Evolutionary conservation across 177 flowering plant genomes (phyloP).

Genomic region (Vitis hybrid): DNA sequence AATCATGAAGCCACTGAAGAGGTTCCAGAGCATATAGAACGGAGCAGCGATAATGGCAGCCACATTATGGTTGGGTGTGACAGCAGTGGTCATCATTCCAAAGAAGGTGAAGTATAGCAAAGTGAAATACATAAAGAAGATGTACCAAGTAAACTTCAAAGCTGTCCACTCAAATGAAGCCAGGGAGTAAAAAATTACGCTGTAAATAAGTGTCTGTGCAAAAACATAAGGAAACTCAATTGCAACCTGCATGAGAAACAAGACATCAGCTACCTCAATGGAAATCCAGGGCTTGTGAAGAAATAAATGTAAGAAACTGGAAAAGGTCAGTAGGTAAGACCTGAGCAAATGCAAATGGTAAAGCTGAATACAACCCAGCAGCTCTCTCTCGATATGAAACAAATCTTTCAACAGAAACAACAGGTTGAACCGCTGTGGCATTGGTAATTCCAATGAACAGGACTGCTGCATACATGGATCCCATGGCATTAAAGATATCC

Average conservation of each 20-base stretch:
- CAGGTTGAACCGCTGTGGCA: constrained; percentile 90
- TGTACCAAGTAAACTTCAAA: constrained; percentile 70
- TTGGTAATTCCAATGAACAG: constrained; percentile 90
- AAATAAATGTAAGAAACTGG: background rate
- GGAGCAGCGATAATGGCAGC: constrained; percentile 93
- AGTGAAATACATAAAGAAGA: constrained; percentile 86
- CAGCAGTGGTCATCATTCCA: constrained; percentile 97
- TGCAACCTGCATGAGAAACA: constrained; percentile 52
- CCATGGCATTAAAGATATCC: constrained; percentile 89
- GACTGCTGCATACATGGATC: constrained; percentile 92
- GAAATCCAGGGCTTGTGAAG: background rate
- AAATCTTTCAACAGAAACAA: constrained; percentile 90
- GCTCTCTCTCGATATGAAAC: constrained; percentile 98
- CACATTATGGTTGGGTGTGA: constrained; percentile 92
- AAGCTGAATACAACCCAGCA: constrained; percentile 93
- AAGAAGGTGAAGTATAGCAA: constrained; percentile 90
- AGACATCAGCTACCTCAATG: background rate
- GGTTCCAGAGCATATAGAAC: constrained; percentile 97
- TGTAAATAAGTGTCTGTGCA: constrained; percentile 70
- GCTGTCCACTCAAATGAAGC: constrained; percentile 82
- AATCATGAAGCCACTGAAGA: constrained; percentile 96
- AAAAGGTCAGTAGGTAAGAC: constrained; percentile 27
- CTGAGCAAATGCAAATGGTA: constrained; percentile 97
- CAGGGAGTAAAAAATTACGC: constrained; percentile 77
- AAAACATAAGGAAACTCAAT: constrained; percentile 95